Evolutionary conservation across 768 basidiomycete species (phyloP), one percentile per base, ranked within the genome.

Genomic region (Serpula lacrymans): DNA sequence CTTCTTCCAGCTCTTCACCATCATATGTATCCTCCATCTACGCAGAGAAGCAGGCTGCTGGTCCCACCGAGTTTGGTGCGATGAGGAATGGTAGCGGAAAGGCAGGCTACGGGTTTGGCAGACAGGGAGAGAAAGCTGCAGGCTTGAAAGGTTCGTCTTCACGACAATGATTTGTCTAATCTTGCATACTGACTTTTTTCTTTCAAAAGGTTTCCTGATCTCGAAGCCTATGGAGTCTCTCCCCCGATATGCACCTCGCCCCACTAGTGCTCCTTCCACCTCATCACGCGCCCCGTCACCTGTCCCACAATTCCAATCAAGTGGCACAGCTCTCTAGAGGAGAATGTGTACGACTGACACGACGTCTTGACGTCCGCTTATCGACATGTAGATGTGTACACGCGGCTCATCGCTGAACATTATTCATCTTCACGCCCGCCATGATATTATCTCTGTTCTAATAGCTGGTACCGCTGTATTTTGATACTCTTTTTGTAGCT

Each of bases 81-180:
- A 32, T 34, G 22, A 48, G 54, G 24, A 49, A 46, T 42, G 45
- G 13, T 18, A 62, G 49, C 46, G 36, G 20, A 25, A 76, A 74
- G 53, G 64, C 70, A 37, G 78, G 82, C 9, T 77, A 80, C 47
- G 86, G 88, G n/a, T 91, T 91, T 51, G 87, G 88, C 27, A 72
- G 80, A 44, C 83, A 85, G 51, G 87, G 79, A 4, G 84, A 89
- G 63, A 85, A 84, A 62, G 74, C 75, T 38, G 85, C 84, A 8
- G 79, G 69, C 7, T 60, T 78, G 51, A 77, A 68, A 53, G 85
- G 84, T 63, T 42, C 23, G 59, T 58, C 44, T 22, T 46, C 29
- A 27, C 52, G 20, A 32, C 18, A 26, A 39, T 20, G 18, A n/a
- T 18, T n/a, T 28, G 8, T 7, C 30, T 16, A 14, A 16, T 25